Conservation (phyloP, 768 basidiomycete genomes). For the Pisolithus tinctorius region DNA sequence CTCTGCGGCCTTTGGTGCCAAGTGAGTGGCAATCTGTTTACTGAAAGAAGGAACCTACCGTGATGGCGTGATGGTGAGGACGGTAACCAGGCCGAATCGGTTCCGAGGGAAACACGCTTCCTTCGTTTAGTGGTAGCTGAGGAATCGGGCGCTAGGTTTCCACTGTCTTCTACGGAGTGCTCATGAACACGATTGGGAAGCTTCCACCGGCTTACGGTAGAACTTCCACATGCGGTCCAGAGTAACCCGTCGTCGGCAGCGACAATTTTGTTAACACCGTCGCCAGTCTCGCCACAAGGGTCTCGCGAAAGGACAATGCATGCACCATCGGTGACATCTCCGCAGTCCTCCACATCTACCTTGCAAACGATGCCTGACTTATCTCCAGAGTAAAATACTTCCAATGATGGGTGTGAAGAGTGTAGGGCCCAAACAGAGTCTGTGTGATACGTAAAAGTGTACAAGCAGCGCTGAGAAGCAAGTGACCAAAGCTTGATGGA, state of each 20-base stretch:
- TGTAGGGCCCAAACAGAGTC: conserved; percentile 93
- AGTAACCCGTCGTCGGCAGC: conserved; percentile 77
- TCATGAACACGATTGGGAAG: conserved; percentile 42
- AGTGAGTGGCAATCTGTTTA: conserved; percentile 6
- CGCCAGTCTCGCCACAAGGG: conserved; percentile 36
- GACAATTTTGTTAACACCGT: conserved; percentile 78
- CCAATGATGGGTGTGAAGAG: conserved; percentile 81
- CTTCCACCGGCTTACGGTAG: conserved; percentile 77
- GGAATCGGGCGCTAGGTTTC: conserved; percentile 10
- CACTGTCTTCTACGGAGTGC: conserved; percentile 9
- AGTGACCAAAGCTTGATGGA: conserved; percentile 96
- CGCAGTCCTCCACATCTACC: conserved; percentile 81
- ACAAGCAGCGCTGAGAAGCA: conserved; percentile 78
- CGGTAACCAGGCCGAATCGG: conserved; percentile 13
- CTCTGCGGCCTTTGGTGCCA: conserved; percentile 12
- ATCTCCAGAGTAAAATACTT: conserved; percentile 93
- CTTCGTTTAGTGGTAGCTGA: conserved; percentile 1
- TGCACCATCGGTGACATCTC: conserved; percentile 81
- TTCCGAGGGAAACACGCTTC: conserved; percentile 7
- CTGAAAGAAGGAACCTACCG: conserved; percentile 13
- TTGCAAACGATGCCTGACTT: conserved; percentile 83
- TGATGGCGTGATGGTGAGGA: conserved; percentile 6
- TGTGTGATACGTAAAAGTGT: conserved; percentile 94
- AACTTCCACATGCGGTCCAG: conserved; percentile 86
- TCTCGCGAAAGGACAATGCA: conserved; percentile 80